phyloP scores from a whole-genome alignment of 163 green algal genomes.

The Scenedesmus sp. region DNA sequence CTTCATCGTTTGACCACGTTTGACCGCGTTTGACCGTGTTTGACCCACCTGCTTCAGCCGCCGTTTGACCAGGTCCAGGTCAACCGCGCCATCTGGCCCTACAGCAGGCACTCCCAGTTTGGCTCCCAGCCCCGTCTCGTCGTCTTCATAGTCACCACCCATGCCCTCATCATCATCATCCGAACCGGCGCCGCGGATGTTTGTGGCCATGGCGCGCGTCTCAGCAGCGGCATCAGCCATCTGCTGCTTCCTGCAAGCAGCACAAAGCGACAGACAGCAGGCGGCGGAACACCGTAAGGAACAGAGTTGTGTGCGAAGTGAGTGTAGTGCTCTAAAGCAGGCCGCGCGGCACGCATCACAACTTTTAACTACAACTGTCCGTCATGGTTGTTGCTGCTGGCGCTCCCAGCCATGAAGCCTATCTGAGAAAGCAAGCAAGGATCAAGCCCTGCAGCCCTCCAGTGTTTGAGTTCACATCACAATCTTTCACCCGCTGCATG shows the following conservation, averaged over 20 bases:
- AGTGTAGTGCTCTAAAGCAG: no score
- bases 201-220: constrained; percentile 57
- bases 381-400: no score
- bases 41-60: constrained; percentile 77
- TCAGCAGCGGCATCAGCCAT: constrained; percentile 63
- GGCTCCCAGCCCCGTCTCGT: background rate
- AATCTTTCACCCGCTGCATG: no score
- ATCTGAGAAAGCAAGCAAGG: no score
- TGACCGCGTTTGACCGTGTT: background rate
- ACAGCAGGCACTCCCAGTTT: constrained; percentile 38
- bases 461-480: no score
- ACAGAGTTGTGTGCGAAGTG: no score
- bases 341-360: no score
- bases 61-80: constrained; percentile 79
- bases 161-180: constrained; percentile 2
- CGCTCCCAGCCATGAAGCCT: no score
- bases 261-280: background rate
- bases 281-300: no score
- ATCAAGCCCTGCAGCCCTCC: no score
- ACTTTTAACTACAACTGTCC: no score
- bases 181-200: constrained; percentile 70
- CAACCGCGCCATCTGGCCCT: constrained; percentile 66
- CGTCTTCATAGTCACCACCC: background rate
- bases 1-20: background rate
- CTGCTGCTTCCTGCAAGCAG: constrained; percentile 57